Base-by-base conservation (phyloP, 306 rosid species). In the Lathyrus oleraceus region DNA sequence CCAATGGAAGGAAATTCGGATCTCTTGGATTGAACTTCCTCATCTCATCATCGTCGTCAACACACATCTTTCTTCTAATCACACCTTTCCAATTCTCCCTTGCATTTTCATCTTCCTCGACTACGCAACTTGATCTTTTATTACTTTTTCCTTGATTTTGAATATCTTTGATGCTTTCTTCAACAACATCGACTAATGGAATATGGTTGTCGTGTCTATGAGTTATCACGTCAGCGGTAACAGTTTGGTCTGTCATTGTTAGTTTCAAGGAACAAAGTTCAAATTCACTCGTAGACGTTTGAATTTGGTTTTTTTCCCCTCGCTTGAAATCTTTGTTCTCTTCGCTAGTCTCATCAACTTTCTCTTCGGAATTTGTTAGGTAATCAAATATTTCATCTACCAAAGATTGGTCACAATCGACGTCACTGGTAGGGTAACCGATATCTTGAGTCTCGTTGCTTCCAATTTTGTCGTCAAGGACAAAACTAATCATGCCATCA, bases 1-100 rank as follows among this genome's bases (percentile, higher is more conserved):
- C 83, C 78, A 87, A 42, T 0, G 96, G 95, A 25, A 91, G 79
- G 80, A 74, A 94, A 77, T 94, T 94, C 2, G 97, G 99, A 19
- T 78, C 92, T 76, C 76, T 44, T 6, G 97, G 96, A 76, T 86
- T 86, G 86, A 87, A 86, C 25, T 79, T 62, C 40, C 85, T 75
- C 75, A 66, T 67, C 28, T 83, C 95, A 28, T 90, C 88, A 19
- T 87, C 87, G 19, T 35, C 89, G 40, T 85, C 49, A 51, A 30
- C 59, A 0, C 10, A 27, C 42, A 78, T 83, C 77, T 61, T 90
- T 69, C 69, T 36, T 40, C 78, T 83, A 30, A 53, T 73, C 32
- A 36, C 48, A 58, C 70, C 66, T 74, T 53, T 83, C 86, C 83
- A 54, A 27, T 54, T 43, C 73, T 32, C 84, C 72, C 66, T 56